A percentile compares a stretch with the other conserved stretches of the same genome.
Evolutionary conservation across 2,329 filamentous ascomycete species (phyloP).

Genomic region (Xylaria sp.): DNA sequence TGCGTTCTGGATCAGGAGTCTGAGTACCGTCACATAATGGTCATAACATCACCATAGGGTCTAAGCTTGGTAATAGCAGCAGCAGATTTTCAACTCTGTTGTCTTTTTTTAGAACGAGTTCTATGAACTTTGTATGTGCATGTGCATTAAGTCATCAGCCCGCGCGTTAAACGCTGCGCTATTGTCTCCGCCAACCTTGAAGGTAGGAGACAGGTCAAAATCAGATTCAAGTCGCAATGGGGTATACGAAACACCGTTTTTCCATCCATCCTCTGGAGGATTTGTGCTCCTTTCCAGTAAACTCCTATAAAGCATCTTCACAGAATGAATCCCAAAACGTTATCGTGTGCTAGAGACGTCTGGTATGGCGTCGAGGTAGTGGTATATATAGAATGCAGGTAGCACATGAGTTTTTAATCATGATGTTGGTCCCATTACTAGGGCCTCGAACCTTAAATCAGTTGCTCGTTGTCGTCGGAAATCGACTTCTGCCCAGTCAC

Average conservation of each 20-base stretch:
- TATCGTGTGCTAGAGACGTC: conserved; percentile 1
- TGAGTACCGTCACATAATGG: neutral
- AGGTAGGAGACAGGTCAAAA: neutral
- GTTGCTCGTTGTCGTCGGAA: neutral
- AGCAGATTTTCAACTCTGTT: neutral
- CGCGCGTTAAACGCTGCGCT: neutral
- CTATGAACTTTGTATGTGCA: neutral
- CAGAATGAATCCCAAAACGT: conserved; percentile 1
- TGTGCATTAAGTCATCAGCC: neutral
- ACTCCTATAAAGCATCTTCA: conserved; percentile 22
- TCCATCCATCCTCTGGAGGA: conserved; percentile 6
- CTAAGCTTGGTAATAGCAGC: neutral
- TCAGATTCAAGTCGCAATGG: neutral
- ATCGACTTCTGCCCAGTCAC: neutral
- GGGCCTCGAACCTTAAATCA: neutral
- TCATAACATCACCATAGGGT: neutral
- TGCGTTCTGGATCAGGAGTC: neutral
- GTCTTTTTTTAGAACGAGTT: neutral
- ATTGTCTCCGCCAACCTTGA: neutral
- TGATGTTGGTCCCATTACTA: neutral
- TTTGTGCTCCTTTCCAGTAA: conserved; percentile 26
- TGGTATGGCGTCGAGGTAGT: neutral
- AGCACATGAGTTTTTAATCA: neutral
- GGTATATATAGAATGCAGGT: conserved; percentile 34
- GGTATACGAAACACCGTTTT: conserved; percentile 33